Conservation (phyloP, 225 moss, liverwort and hornwort genomes). For the Thuidium tamariscinum region DNA sequence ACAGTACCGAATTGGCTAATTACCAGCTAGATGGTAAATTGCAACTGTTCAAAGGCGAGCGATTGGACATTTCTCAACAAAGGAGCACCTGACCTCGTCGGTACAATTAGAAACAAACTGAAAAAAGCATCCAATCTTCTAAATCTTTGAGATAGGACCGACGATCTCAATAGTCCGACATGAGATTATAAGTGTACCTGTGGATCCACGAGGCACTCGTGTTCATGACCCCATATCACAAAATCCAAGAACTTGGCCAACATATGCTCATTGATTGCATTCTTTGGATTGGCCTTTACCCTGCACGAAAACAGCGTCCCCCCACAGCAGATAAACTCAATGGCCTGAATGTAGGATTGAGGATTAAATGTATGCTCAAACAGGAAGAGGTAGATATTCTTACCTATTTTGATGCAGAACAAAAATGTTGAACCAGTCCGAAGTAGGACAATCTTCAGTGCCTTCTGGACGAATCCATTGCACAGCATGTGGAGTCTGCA, state of each 20-base stretch:
- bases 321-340: background rate
- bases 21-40: background rate
- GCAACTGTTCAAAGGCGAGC: background rate
- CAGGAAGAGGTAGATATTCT: background rate
- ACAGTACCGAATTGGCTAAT: background rate
- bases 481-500: constrained; percentile 90
- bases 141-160: background rate
- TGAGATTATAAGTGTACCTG: constrained; percentile 40
- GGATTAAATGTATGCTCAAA: background rate
- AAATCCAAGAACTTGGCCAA: constrained; percentile 89
- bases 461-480: constrained; percentile 97
- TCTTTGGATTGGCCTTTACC: constrained; percentile 94
- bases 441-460: constrained; percentile 46
- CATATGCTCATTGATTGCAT: constrained; percentile 92
- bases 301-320: constrained; percentile 23
- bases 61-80: background rate
- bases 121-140: background rate
- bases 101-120: background rate
- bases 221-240: constrained; percentile 98
- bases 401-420: constrained; percentile 97
- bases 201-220: constrained; percentile 95
- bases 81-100: background rate
- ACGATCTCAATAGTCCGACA: background rate
- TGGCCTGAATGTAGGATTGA: background rate
- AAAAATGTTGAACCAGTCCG: constrained; percentile 99